Evolutionary conservation across 1,284 basidiomycete genomes (phyloP).

Genomic region (Trichosporon asahii): DNA sequence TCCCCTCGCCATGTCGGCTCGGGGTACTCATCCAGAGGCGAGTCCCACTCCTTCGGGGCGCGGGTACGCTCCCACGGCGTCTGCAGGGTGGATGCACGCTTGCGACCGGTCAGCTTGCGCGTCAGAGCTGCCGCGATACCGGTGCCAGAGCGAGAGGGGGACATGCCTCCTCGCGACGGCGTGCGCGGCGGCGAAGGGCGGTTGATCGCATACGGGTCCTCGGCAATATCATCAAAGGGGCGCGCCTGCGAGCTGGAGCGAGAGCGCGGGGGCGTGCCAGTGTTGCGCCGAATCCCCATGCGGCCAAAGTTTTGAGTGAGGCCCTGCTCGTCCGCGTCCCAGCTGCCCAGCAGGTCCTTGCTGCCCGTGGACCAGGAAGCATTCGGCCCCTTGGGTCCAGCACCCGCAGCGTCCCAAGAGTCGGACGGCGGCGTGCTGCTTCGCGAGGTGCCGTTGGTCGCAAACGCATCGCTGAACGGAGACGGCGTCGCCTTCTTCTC

Average conservation of each 20-base stretch:
- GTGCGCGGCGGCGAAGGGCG: neutral
- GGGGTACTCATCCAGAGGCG: neutral
- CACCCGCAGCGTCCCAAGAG: conserved; percentile 6
- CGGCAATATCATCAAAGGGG: conserved; percentile 20
- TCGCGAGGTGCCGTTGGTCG: neutral
- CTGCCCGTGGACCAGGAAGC: neutral
- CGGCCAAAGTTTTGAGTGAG: conserved; percentile 37
- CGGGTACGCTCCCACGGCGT: neutral
- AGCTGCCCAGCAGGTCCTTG: conserved; percentile 37
- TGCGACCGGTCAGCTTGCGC: conserved; percentile 1
- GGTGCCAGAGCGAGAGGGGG: neutral
- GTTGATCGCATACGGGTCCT: conserved; percentile 9
- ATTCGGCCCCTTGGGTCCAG: conserved; percentile 8
- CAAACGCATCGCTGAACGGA: conserved; percentile 22
- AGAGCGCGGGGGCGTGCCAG: neutral
- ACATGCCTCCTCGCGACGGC: neutral
- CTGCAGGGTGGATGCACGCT: conserved; percentile 20
- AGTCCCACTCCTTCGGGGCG: conserved; percentile 14
- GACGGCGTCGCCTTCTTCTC: conserved; percentile 23
- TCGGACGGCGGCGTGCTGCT: conserved; percentile 10
- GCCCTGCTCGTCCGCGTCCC: conserved; percentile 36
- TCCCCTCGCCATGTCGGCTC: neutral
- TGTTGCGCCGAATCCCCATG: conserved; percentile 16
- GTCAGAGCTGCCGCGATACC: neutral
- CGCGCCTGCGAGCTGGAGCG: conserved; percentile 5